These are phyloP conservation scores for Orbilia oligospora DNA, from an alignment of 2,329 filamentous ascomycete genomes.

Conservation along the genomic window DNA sequence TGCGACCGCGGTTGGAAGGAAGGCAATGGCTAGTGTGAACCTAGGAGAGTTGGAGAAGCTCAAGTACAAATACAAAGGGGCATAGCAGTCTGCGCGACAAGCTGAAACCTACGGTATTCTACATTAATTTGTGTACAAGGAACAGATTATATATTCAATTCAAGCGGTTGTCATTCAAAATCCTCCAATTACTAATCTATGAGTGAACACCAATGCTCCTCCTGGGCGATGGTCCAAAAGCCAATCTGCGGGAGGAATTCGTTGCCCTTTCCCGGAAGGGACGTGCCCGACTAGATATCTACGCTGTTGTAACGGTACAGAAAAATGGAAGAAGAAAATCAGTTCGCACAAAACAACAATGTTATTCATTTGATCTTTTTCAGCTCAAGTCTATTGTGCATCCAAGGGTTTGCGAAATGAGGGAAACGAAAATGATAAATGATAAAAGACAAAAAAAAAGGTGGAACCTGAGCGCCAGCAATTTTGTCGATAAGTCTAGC, in stretches of 20 bases:
- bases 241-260: background rate
- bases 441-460: conserved; percentile 19
- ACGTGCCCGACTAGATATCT: conserved; percentile 33
- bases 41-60: conserved; percentile 49
- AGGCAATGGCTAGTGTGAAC: conserved; percentile 51
- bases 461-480: conserved; percentile 46
- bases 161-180: background rate
- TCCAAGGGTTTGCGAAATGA: conserved; percentile 42
- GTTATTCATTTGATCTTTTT: conserved; percentile 31
- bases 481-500: conserved; percentile 60
- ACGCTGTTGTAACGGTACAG: conserved; percentile 17
- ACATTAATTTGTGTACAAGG: too few relatives aligned
- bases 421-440: conserved; percentile 35
- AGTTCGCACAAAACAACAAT: conserved; percentile 17
- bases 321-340: conserved; percentile 1
- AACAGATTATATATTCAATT: background rate
- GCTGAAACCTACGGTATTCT: background rate
- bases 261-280: background rate
- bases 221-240: background rate
- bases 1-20: conserved; percentile 36
- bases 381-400: conserved; percentile 48
- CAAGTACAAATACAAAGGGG: conserved; percentile 60
- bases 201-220: background rate
- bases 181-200: conserved; percentile 22
- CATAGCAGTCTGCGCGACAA: conserved; percentile 12